Percentiles rank a stretch among this genome's conserved stretches.
These are phyloP conservation scores for Crucibulum laeve DNA, from an alignment of 768 basidiomycete genomes.

Conservation along the genomic window DNA sequence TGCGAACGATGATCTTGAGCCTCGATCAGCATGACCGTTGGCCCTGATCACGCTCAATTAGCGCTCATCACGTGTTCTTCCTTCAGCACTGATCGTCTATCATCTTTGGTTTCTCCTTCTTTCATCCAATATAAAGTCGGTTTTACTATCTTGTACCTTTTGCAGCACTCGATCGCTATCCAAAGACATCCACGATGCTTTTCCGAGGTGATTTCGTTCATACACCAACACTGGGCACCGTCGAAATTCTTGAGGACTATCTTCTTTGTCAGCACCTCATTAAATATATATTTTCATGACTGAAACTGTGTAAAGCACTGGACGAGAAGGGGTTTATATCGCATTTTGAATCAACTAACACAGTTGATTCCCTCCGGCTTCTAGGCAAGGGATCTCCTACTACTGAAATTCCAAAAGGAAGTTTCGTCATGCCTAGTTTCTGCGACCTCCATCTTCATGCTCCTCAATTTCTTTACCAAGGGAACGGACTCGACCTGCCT, in stretches of 20 bases:
- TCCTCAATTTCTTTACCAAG: slow-evolving; percentile 86
- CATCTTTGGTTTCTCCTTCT: not conserved
- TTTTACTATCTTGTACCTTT: too few relatives aligned
- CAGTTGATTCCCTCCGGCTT: slow-evolving; percentile 28
- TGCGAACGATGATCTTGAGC: too few relatives aligned
- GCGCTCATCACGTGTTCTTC: too few relatives aligned
- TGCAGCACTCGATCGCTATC: too few relatives aligned
- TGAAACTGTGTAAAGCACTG: slow-evolving; percentile 16
- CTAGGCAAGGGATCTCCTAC: slow-evolving; percentile 19
- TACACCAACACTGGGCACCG: slow-evolving; percentile 43
- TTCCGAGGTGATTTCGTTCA: slow-evolving; percentile 56
- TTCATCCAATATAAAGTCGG: not conserved
- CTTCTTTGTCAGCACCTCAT: slow-evolving; percentile 37
- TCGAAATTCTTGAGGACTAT: slow-evolving; percentile 54
- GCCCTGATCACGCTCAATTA: too few relatives aligned
- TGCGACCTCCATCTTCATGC: slow-evolving; percentile 85
- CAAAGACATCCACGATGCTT: slow-evolving; percentile 14
- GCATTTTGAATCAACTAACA: slow-evolving; percentile 36
- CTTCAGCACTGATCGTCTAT: too few relatives aligned
- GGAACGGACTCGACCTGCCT: slow-evolving; percentile 80
- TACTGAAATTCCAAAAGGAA: slow-evolving; percentile 42
- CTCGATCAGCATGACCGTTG: too few relatives aligned
- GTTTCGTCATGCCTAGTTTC: slow-evolving; percentile 75
- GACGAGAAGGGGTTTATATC: slow-evolving; percentile 45
- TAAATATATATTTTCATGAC: not conserved